phyloP scores from a whole-genome alignment of 345 rosid genomes.

The Abelmoschus esculentus region DNA sequence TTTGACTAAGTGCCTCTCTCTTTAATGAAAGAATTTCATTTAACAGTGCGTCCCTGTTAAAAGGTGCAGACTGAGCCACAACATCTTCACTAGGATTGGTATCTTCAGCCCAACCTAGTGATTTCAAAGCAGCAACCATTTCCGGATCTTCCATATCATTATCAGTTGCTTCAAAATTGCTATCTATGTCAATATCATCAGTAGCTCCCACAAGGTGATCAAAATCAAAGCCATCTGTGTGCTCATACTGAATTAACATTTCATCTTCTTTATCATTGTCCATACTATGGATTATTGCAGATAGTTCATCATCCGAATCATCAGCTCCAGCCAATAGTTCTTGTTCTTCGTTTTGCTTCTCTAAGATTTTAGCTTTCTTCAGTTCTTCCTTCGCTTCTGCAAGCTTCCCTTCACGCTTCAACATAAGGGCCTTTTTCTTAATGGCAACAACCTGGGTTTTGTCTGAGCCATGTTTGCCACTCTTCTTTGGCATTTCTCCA shows the following conservation, averaged over 20 bases:
- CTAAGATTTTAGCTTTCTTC: conserved; percentile 76
- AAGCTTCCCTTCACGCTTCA: conserved; percentile 92
- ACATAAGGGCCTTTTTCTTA: conserved; percentile 67
- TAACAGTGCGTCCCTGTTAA: conserved; percentile 33
- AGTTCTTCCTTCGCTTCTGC: conserved; percentile 95
- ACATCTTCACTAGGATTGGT: conserved; percentile 25
- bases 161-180: conserved; percentile 69
- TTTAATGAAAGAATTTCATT: conserved; percentile 51
- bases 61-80: conserved; percentile 17
- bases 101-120: conserved; percentile 81
- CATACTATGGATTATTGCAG: conserved; percentile 54
- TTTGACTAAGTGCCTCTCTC: conserved; percentile 54
- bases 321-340: conserved; percentile 67
- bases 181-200: conserved; percentile 46
- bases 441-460: conserved; percentile 54
- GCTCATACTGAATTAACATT: conserved; percentile 30
- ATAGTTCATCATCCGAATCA: conserved; percentile 88
- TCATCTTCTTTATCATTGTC: conserved; percentile 52
- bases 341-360: conserved; percentile 82
- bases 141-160: conserved; percentile 83
- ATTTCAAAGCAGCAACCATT: conserved; percentile 56
- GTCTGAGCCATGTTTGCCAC: conserved; percentile 32
- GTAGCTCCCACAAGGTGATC: conserved; percentile 36
- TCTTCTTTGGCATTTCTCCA: conserved; percentile 40
- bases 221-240: conserved; percentile 30